Base-by-base conservation (phyloP, 148 eudicot species). In the Chenopodium formosanum region DNA sequence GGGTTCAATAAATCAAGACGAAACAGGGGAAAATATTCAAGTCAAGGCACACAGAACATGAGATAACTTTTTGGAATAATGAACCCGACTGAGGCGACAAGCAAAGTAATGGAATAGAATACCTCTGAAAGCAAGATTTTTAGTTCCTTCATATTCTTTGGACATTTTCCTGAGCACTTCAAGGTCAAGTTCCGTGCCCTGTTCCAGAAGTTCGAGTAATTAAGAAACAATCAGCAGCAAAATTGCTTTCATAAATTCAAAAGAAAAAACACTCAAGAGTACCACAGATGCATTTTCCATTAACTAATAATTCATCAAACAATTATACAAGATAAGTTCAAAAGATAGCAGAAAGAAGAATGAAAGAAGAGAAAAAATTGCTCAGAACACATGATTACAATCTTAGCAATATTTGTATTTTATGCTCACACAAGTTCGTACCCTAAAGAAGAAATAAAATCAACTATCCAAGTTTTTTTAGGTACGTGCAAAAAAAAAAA, bases 171-270 rank as follows among this genome's bases (percentile, higher is more conserved):
- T 85, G 58, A 95, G 84, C 75, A 50, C 70, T 79, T 88, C 85
- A 68, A 90, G 82, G 40, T 95, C 95, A 88, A 95, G 92, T 82
- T 93, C 97, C 85, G 22, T 82, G 27, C 93, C 92, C 98, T 94
- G 87, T 80, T 74, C 31, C 67, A 83, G 19, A 73, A 58, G 19
- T 31, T 47, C 29, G 23, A 78, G 40, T 64, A 47, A 77, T 64
- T 64, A 50, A 69, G 70, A 56, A 12, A 63, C 44, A 14, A 40
- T 8, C 37, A 60, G 56, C 31, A 73, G 37, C 9, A 1, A 68
- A 73, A 69, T 40, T 70, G 14, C 34, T 17, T 8, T 7, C n/a
- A 44, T 13, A n/a, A 22, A 1, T 34, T 56, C 60, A 22, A 29
- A 60, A 46, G 62, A 56, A 56, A 52, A 52, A 52, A 12, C 16